Base-by-base conservation (phyloP, 306 rosid genomes). In the Luffa aegyptiaca region DNA sequence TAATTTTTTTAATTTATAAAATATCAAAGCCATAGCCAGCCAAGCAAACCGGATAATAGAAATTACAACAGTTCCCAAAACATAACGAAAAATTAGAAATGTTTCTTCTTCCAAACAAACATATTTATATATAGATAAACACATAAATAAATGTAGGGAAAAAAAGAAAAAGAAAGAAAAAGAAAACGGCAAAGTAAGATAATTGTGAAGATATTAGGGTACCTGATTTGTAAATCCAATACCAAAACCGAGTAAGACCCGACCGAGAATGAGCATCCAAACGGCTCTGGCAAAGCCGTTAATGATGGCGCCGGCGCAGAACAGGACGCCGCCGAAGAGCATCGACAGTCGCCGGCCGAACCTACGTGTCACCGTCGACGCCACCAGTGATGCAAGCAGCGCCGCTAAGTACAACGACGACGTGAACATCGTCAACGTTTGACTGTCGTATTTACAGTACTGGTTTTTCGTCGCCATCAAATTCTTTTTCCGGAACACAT, bases 171-270 rank as follows among this genome's bases (percentile, higher is more conserved):
- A 10, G 31, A 56, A 18, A 17, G 5, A 18, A 18, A 8, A 5
- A 18, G n/a, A 18, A 56, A 56, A 26, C 31, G 31, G 31, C 31
- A 26, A 26, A 0, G 31, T 26, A 26, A 26, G 31, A 6, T 17
- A 55, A 55, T 49, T 0, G 18, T 55, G 6, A 37, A 33, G 26
- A 5, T 16, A 14, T 18, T 3, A 16, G 21, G 16, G 37, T 88
- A 94, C 98, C 98, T 95, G 98, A 84, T 91, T 92, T 56, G 97
- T 84, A 59, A 95, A 95, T 2, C 98, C 98, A 76, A 95, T 88
- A 73, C 98, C 98, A n/a, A 95, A 86, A 2, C 98, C 97, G 76
- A 95, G 98, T 41, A 95, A 78, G 74, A 95, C 89, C 61, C 98
- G 97, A 81, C 98, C 98, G 11, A 92, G 85, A 12, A 92, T 92